Percentiles rank a stretch among this genome's conserved stretches.
Evolutionary conservation across 2,329 filamentous ascomycete species (phyloP).

Genomic region (Colletotrichum sublineola): DNA sequence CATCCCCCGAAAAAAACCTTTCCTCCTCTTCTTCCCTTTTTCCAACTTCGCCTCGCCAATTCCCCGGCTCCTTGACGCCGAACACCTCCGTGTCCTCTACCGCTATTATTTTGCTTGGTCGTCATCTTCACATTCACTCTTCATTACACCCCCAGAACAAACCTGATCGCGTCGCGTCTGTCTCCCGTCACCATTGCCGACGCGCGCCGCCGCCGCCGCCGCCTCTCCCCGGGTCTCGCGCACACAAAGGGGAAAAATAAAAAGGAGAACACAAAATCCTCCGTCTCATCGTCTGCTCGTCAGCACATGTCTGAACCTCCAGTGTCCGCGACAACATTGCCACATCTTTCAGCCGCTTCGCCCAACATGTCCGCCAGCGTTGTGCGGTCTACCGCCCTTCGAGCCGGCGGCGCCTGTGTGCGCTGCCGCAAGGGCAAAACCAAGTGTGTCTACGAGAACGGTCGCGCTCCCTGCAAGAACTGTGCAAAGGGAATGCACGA

Average conservation of each 20-base stretch:
- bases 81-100: conserved; percentile 8
- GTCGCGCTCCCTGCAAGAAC: conserved; percentile 73
- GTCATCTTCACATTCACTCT: background rate
- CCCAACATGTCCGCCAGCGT: conserved; percentile 60
- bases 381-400: conserved; percentile 70
- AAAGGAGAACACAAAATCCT: background rate
- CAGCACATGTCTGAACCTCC: conserved; percentile 16
- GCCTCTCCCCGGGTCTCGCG: background rate
- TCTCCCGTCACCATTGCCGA: background rate
- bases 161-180: conserved; percentile 32
- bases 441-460: conserved; percentile 74
- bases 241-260: background rate
- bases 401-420: conserved; percentile 72
- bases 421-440: conserved; percentile 75
- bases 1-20: conserved; percentile 27
- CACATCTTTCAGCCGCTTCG: background rate
- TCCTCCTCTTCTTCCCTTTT: conserved; percentile 24
- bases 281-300: background rate
- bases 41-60: conserved; percentile 22
- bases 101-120: background rate
- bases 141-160: background rate
- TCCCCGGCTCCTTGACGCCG: conserved; percentile 20
- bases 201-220: background rate
- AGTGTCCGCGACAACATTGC: conserved; percentile 2
- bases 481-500: conserved; percentile 75